A percentile compares a stretch with the other conserved stretches of the same genome.
Conservation (phyloP, 441 rosid genomes). For the Cnidoscolus chayamansa region DNA sequence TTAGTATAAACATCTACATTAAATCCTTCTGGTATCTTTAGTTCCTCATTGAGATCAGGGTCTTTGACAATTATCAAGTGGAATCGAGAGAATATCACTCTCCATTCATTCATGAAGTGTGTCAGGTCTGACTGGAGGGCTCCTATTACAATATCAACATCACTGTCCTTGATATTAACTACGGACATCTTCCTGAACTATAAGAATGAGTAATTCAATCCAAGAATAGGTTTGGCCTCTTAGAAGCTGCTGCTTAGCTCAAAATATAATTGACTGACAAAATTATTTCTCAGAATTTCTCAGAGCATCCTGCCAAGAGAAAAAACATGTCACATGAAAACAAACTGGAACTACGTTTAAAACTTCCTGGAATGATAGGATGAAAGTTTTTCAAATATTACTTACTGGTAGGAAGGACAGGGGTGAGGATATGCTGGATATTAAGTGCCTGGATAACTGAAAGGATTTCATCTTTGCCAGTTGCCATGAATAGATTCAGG, state of each 20-base stretch:
- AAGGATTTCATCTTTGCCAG: constrained; percentile 73
- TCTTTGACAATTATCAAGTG: constrained; percentile 88
- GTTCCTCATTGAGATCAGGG: constrained; percentile 85
- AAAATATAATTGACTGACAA: constrained; percentile 9
- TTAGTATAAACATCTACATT: constrained; percentile 58
- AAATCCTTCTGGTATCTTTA: constrained; percentile 78
- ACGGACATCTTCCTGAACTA: constrained; percentile 46
- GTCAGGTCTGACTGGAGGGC: constrained; percentile 74
- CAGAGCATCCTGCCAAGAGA: constrained; percentile 54
- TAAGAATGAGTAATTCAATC: constrained; percentile 18
- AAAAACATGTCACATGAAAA: constrained; percentile 20
- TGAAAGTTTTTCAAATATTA: constrained; percentile 10
- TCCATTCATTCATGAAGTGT: constrained; percentile 73
- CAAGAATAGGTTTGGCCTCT: constrained; percentile 15
- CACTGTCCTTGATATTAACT: constrained; percentile 52
- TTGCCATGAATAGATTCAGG: constrained; percentile 59
- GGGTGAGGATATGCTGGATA: constrained; percentile 49
- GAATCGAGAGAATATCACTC: constrained; percentile 58
- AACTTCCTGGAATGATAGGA: constrained; percentile 18
- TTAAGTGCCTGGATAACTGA: constrained; percentile 53
- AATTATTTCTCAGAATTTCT: constrained; percentile 44
- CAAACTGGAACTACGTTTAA: constrained; percentile 8
- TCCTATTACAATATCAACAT: constrained; percentile 88
- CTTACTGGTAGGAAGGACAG: constrained; percentile 92
- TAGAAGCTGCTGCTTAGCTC: constrained; percentile 6